phyloP scores from a whole-genome alignment of 208 protist genomes.

The Acanthamoeba royreba region DNA sequence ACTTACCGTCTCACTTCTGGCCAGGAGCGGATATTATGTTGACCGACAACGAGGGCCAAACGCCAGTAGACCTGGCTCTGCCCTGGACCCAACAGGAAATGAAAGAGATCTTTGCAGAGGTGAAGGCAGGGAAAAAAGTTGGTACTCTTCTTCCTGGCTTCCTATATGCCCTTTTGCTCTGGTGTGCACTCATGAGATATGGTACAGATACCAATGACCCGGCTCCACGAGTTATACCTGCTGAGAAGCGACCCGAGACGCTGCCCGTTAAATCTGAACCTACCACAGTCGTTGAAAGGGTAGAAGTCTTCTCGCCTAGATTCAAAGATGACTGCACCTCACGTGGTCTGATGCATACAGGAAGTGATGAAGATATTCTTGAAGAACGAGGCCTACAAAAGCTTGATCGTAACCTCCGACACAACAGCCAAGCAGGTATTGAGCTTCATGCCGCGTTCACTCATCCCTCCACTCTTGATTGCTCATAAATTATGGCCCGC shows the following conservation, averaged over 20 bases:
- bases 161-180: background rate
- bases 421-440: background rate
- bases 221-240: background rate
- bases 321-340: too few species aligned
- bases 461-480: too few species aligned
- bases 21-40: background rate
- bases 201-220: background rate
- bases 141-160: background rate
- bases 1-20: too few species aligned
- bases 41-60: background rate
- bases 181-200: background rate
- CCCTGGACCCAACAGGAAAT: background rate
- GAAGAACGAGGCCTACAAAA: slow-evolving; percentile 21
- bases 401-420: background rate
- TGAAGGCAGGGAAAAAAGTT: background rate
- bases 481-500: too few species aligned
- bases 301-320: background rate
- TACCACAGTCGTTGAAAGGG: background rate
- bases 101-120: background rate
- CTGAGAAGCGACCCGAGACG: background rate
- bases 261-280: background rate
- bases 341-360: background rate
- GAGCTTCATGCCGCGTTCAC: too few species aligned
- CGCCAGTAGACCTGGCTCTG: background rate
- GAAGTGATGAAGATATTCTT: background rate